Evolutionary conservation across 306 rosid genomes (phyloP), one percentile per base, ranked within the genome.

Genomic region (Prunus mume): DNA sequence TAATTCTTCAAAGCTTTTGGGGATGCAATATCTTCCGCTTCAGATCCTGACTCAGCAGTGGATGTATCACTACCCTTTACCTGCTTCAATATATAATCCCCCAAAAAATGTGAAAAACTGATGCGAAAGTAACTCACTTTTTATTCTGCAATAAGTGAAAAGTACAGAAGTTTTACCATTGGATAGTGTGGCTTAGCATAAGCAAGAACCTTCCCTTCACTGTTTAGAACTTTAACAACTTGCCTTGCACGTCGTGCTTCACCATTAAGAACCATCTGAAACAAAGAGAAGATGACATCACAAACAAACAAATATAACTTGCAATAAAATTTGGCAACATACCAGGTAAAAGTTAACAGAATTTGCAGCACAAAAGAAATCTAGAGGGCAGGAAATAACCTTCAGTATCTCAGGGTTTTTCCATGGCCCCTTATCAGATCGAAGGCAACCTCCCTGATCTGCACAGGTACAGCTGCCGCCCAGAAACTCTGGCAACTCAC

Each of bases 391-490:
- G 63, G 20, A 74, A 20, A 66, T 78, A 78, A 91, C 99, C 99
- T 90, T 95, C 84, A 87, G 80, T 72, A 95, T 95, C 69, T 92
- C 93, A 67, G 92, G 99, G 75, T 88, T 92, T 85, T 87, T 90
- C 99, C 99, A 95, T 19, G 99, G 99, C 25, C 99, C 99, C 84
- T 92, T 95, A 78, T 92, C 99, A 58, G 99, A 95, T 77, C 85
- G 92, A 83, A 92, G 97, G 78, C 99, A 95, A 69, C 97, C 99
- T 49, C 93, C 97, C 80, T 83, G 85, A 84, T 90, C 96, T 69
- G 90, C 90, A 82, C 99, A 95, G 25, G 88, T 92, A 81, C 99
- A 95, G 85, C 63, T 86, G 65, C 99, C 99, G 38, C 99, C 99
- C 27, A 95, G 91, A 86, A 95, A 95, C 2, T 90, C 97, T 15